Evolutionary conservation across 306 rosid genomes (phyloP).

Genomic region (Pyrus betulifolia): DNA sequence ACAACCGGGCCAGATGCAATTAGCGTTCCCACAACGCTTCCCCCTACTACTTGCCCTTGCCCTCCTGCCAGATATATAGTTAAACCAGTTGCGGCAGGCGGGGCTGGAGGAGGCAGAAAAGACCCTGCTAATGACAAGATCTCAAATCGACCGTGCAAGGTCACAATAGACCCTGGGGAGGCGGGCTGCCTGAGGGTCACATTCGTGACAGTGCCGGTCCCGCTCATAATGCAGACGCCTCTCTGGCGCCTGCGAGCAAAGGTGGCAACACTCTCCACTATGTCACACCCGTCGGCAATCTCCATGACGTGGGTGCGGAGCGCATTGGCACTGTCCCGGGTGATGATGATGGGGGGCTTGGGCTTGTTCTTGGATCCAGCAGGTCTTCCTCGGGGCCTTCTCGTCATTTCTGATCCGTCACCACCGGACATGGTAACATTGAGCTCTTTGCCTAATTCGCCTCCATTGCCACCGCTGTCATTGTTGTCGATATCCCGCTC

Average conservation of each 20-base stretch:
- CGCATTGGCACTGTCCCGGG: conserved; percentile 94
- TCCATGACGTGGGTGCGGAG: conserved; percentile 92
- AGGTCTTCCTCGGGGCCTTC: conserved; percentile 84
- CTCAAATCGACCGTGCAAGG: conserved; percentile 87
- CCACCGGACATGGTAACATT: conserved; percentile 8
- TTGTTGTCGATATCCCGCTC: conserved; percentile 40
- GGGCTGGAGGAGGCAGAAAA: conserved; percentile 87
- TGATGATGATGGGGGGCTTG: conserved; percentile 90
- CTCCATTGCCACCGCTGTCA: conserved; percentile 10
- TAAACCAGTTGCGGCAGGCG: conserved; percentile 71
- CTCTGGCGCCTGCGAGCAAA: conserved; percentile 85
- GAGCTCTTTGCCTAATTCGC: conserved; percentile 25
- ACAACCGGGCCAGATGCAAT: conserved; percentile 87
- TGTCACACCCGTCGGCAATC: conserved; percentile 79
- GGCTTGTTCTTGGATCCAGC: conserved; percentile 97
- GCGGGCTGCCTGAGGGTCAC: conserved; percentile 86
- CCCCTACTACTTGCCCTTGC: conserved; percentile 94
- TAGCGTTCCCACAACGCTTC: conserved; percentile 70
- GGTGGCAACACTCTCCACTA: conserved; percentile 70
- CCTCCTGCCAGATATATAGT: conserved; percentile 87
- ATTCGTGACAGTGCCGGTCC: conserved; percentile 81
- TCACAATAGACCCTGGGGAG: conserved; percentile 69
- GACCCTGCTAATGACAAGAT: conserved; percentile 81
- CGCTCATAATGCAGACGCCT: conserved; percentile 93
- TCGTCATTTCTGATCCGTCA: conserved; percentile 39